Conservation (phyloP, 202 grass and related monocot genomes). For the Bolboschoenoplectus hybrid region DNA sequence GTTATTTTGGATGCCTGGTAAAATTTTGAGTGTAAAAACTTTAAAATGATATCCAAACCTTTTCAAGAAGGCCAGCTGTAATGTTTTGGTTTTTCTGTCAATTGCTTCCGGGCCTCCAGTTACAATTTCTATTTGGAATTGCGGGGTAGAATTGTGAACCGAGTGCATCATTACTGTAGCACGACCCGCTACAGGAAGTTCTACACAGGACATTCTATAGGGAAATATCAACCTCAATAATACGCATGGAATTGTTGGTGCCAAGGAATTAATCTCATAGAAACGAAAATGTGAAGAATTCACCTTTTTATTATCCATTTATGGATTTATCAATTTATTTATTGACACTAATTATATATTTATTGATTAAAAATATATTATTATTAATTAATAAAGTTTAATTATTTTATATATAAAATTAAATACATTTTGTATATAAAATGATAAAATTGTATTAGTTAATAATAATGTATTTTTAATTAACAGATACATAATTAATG, state of each 20-base stretch:
- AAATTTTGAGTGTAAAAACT: not conserved
- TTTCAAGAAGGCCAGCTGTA: not conserved
- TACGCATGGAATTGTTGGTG: not conserved
- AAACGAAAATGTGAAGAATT: not conserved
- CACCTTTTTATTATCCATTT: too few relatives aligned
- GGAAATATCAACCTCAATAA: not conserved
- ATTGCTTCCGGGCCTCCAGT: not conserved
- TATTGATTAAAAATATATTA: too few relatives aligned
- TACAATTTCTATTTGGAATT: not conserved
- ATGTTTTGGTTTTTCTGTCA: constrained; percentile 15
- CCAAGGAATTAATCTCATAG: not conserved
- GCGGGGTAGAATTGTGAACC: not conserved
- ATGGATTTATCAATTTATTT: too few relatives aligned
- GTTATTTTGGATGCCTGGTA: not conserved
- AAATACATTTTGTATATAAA: too few relatives aligned
- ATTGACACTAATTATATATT: too few relatives aligned
- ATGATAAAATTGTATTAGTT: too few relatives aligned
- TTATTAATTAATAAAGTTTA: too few relatives aligned
- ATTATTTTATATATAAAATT: too few relatives aligned
- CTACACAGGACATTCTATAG: not conserved
- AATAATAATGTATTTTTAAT: too few relatives aligned
- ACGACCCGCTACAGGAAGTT: not conserved
- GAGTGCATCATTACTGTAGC: not conserved
- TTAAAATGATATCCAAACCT: not conserved
- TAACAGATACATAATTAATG: too few relatives aligned